phyloP scores from a whole-genome alignment of 805 yeast genomes.

The Phaffomyces antillensis region DNA sequence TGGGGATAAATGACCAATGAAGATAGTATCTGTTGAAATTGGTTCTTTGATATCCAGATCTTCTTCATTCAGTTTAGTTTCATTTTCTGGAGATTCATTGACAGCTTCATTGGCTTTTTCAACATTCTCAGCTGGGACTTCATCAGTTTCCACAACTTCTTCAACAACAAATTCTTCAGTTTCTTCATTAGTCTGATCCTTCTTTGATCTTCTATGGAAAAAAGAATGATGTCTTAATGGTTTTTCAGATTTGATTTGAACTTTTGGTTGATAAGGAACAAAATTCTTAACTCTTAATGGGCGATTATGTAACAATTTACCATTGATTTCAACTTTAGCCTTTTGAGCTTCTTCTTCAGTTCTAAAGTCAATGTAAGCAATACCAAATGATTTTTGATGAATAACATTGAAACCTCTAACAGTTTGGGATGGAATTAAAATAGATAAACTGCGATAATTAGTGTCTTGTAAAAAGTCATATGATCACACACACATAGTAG shows the following conservation, averaged over 20 bases:
- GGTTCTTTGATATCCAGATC: neutral
- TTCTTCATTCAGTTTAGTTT: neutral
- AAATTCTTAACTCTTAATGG: conserved; percentile 33
- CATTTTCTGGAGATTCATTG: neutral
- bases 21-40: conserved; percentile 39
- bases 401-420: conserved; percentile 36
- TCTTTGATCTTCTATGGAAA: conserved; percentile 4
- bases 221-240: conserved; percentile 9
- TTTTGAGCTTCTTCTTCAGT: conserved; percentile 52
- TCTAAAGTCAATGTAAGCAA: conserved; percentile 79
- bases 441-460: conserved; percentile 22
- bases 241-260: conserved; percentile 8
- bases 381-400: conserved; percentile 47
- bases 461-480: neutral
- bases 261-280: conserved; percentile 33
- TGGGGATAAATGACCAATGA: conserved; percentile 33
- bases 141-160: neutral
- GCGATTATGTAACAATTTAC: conserved; percentile 43
- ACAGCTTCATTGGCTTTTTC: neutral
- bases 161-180: neutral
- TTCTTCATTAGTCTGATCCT: neutral
- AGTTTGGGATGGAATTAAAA: conserved; percentile 49
- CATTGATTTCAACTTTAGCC: conserved; percentile 62
- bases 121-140: neutral
- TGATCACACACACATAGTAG: neutral